These are phyloP conservation scores for Phaffia rhodozyma DNA, from an alignment of 1,284 basidiomycete species.

Conservation along the genomic window DNA sequence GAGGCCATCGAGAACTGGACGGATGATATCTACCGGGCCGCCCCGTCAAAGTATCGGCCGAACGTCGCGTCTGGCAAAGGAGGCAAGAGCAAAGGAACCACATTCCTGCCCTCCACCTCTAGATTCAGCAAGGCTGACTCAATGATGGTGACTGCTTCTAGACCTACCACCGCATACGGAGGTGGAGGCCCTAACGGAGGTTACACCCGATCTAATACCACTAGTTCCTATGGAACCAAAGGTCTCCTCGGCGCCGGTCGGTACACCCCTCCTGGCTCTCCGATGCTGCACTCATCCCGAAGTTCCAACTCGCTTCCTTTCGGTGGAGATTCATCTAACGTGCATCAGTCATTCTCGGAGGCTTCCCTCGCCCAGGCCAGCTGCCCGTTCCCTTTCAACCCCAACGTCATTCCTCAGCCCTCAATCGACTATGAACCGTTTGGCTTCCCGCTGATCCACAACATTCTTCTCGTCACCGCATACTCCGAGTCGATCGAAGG, in stretches of 20 bases:
- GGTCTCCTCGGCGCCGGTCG: slow-evolving; percentile 18
- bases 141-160: slow-evolving; percentile 48
- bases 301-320: slow-evolving; percentile 65
- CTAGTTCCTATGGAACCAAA: slow-evolving; percentile 34
- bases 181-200: slow-evolving; percentile 39
- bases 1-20: slow-evolving; percentile 94
- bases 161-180: slow-evolving; percentile 65
- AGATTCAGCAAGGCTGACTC: slow-evolving; percentile 68
- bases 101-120: slow-evolving; percentile 68
- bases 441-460: slow-evolving; percentile 86
- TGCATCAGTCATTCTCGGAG: slow-evolving; percentile 29
- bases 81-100: slow-evolving; percentile 42
- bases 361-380: slow-evolving; percentile 20
- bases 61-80: slow-evolving; percentile 53
- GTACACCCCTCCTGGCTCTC: slow-evolving; percentile 60
- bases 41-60: slow-evolving; percentile 81
- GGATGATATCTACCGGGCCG: slow-evolving; percentile 88
- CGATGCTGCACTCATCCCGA: slow-evolving; percentile 58
- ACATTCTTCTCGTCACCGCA: slow-evolving; percentile 93
- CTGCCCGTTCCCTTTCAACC: slow-evolving; percentile 78
- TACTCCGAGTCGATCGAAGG: slow-evolving; percentile 97
- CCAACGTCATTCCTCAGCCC: slow-evolving; percentile 86
- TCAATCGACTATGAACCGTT: slow-evolving; percentile 85
- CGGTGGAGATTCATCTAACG: slow-evolving; percentile 25
- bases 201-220: slow-evolving; percentile 20